A percentile compares a stretch with the other conserved stretches of the same genome.
Conservation (phyloP, 106 monocot genomes). For the Acorus gramineus region DNA sequence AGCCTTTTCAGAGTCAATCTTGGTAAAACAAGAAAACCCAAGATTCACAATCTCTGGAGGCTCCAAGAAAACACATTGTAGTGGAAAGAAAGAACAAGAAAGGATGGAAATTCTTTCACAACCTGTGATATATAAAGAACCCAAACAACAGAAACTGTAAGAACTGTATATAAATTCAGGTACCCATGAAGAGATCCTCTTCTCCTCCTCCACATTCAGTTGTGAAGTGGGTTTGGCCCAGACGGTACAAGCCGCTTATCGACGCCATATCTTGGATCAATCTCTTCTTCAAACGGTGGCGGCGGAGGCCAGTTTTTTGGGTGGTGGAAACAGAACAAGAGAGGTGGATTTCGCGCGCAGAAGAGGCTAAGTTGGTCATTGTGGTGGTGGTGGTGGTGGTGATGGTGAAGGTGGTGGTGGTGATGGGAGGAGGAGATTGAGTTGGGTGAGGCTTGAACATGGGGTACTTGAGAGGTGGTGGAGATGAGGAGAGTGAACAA, state of each 20-base stretch:
- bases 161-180: too few species aligned
- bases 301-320: not conserved
- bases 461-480: not conserved
- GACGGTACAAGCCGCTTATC: slow-evolving; percentile 13
- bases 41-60: too few species aligned
- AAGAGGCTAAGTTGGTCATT: not conserved
- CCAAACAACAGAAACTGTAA: too few species aligned
- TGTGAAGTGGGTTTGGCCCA: slow-evolving; percentile 15
- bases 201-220: not conserved
- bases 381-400: slow-evolving; percentile 6
- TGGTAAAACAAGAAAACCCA: not conserved
- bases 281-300: slow-evolving; percentile 9
- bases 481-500: not conserved
- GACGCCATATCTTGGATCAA: slow-evolving; percentile 18
- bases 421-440: not conserved
- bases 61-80: not conserved
- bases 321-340: not conserved
- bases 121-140: not conserved
- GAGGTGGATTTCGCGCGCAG: not conserved
- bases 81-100: slow-evolving; percentile 25
- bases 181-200: too few species aligned
- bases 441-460: not conserved
- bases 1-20: not conserved
- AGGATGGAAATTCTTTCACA: not conserved
- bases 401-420: slow-evolving; percentile 1